Percentiles rank a stretch among this genome's conserved stretches.
Conservation (phyloP, 2,329 filamentous ascomycete species). For the Incumbomyces delicatus region DNA sequence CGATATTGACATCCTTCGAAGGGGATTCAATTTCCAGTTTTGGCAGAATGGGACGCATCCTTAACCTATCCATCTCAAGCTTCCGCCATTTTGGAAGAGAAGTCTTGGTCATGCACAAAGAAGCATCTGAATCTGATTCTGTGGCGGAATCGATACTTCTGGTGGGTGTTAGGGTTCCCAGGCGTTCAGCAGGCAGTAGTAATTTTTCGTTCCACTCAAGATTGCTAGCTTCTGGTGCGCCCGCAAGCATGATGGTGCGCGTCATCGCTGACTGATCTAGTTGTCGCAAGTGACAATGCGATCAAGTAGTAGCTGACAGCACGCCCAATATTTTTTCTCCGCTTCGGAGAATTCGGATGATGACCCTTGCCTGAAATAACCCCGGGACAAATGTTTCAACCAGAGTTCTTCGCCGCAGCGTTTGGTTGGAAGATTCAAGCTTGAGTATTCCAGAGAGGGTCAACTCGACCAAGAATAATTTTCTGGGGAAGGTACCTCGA, state of each 20-base stretch:
- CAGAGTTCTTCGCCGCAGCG: not conserved
- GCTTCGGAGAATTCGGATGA: constrained; percentile 1
- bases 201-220: constrained; percentile 22
- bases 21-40: constrained; percentile 15
- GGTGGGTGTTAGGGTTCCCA: constrained; percentile 10
- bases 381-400: too few species aligned
- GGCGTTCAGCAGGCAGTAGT: constrained; percentile 12
- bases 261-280: constrained; percentile 11
- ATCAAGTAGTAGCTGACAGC: too few species aligned
- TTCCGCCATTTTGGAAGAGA: constrained; percentile 17
- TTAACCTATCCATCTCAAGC: constrained; percentile 17
- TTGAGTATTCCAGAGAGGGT: not conserved
- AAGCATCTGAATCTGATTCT: constrained; percentile 1
- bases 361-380: not conserved
- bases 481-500: not conserved
- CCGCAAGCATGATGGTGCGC: constrained; percentile 20
- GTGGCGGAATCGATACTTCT: not conserved
- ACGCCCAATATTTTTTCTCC: too few species aligned
- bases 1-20: constrained; percentile 18
- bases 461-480: not conserved
- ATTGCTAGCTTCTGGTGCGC: constrained; percentile 16
- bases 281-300: too few species aligned
- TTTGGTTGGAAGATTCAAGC: not conserved
- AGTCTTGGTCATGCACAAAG: not conserved
- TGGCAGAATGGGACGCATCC: constrained; percentile 20